phyloP scores from a whole-genome alignment of 306 rosid genomes.

The Purshia tridentata region DNA sequence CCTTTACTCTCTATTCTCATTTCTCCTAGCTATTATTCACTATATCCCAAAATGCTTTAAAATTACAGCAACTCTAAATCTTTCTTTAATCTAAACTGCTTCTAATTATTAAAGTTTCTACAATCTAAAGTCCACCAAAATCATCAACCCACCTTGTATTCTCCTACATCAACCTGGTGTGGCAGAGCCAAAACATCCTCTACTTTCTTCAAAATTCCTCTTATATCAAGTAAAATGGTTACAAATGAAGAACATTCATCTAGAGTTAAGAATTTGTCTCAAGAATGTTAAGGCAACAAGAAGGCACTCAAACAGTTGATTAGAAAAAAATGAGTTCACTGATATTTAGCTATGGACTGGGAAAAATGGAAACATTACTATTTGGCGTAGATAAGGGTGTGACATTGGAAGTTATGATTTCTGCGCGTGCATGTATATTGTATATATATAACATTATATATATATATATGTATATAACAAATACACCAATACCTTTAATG shows the following conservation, averaged over 20 bases:
- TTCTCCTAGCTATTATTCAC: background rate
- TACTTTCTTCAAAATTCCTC: background rate
- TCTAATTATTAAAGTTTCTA: background rate
- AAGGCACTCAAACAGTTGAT: background rate
- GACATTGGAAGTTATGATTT: background rate
- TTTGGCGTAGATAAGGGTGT: background rate
- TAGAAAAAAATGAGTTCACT: background rate
- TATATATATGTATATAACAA: background rate
- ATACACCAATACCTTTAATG: slow-evolving; percentile 62
- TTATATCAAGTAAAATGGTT: background rate
- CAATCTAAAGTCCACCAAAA: background rate
- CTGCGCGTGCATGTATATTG: background rate
- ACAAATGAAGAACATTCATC: background rate
- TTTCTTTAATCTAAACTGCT: background rate
- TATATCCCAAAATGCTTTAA: background rate
- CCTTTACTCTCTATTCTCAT: background rate
- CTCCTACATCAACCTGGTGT: background rate
- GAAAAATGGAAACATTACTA: background rate
- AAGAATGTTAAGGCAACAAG: background rate
- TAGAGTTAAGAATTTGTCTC: background rate
- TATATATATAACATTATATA: background rate
- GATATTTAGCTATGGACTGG: background rate
- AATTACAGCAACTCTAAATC: background rate
- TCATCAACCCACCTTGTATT: background rate
- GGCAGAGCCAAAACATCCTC: background rate